Evolutionary conservation across 2,329 filamentous ascomycete species (phyloP).

Genomic region (Aureobasidium sp.): DNA sequence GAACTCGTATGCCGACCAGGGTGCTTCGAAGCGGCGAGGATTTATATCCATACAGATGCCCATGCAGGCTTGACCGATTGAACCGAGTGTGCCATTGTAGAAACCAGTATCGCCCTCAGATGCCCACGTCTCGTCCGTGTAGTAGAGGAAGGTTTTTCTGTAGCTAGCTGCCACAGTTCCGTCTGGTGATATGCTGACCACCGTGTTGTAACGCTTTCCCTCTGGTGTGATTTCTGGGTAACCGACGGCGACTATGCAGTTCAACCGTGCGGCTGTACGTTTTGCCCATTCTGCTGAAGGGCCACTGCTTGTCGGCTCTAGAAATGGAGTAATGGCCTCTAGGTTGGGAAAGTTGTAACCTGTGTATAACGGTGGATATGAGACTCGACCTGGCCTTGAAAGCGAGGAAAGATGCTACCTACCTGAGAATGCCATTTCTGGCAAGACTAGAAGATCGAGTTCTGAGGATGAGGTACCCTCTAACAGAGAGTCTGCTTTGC

Average conservation of each 20-base stretch:
- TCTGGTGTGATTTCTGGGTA: slow-evolving; percentile 55
- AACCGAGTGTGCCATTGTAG: slow-evolving; percentile 27
- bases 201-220: slow-evolving; percentile 45
- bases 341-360: slow-evolving; percentile 72
- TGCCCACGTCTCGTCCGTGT: slow-evolving; percentile 59
- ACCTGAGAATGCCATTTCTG: slow-evolving; percentile 70
- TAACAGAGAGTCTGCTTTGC: slow-evolving; percentile 57
- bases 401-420: background rate
- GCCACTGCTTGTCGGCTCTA: slow-evolving; percentile 58
- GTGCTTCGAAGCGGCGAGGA: slow-evolving; percentile 51
- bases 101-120: slow-evolving; percentile 39
- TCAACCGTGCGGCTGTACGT: slow-evolving; percentile 54
- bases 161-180: slow-evolving; percentile 51
- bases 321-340: slow-evolving; percentile 56
- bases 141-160: slow-evolving; percentile 57
- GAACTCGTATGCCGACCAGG: slow-evolving; percentile 51
- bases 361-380: slow-evolving; percentile 19
- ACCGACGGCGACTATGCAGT: slow-evolving; percentile 60
- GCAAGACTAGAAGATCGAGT: slow-evolving; percentile 65
- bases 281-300: slow-evolving; percentile 64
- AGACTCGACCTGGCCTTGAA: background rate
- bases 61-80: slow-evolving; percentile 29
- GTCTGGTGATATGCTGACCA: slow-evolving; percentile 46
- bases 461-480: slow-evolving; percentile 28
- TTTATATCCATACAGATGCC: slow-evolving; percentile 54